Evolutionary conservation across 2,329 filamentous ascomycete genomes (phyloP).

Genomic region (Arthroderma sp.): DNA sequence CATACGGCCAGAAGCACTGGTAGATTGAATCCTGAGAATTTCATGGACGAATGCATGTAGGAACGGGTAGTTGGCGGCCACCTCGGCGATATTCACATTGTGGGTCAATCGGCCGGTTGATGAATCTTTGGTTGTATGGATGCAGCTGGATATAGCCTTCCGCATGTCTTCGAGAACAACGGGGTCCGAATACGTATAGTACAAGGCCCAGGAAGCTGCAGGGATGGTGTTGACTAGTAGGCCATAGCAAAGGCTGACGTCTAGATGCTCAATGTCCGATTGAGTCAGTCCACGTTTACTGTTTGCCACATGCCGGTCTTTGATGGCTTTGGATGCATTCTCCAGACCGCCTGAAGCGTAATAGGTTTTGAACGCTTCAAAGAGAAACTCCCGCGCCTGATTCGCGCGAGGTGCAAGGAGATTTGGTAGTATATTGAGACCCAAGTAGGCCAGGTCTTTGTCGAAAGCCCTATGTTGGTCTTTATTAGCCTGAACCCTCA

Average conservation of each 20-base stretch:
- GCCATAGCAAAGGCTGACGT: conserved; percentile 20
- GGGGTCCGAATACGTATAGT: conserved; percentile 31
- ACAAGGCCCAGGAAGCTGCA: conserved; percentile 34
- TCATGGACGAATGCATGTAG: neutral
- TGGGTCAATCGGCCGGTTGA: no score
- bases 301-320: neutral
- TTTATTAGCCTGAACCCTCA: neutral
- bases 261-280: conserved; percentile 15
- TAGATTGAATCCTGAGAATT: neutral
- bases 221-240: conserved; percentile 32
- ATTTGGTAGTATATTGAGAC: neutral
- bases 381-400: neutral
- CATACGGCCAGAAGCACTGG: neutral
- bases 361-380: neutral
- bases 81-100: neutral
- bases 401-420: neutral
- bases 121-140: no score
- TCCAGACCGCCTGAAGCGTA: neutral
- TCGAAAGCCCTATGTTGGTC: neutral
- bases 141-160: neutral
- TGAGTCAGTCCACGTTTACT: neutral
- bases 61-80: neutral
- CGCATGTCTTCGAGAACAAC: neutral
- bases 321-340: neutral
- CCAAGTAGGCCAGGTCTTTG: neutral